Evolutionary conservation across 805 yeast species (phyloP).

Genomic region (Nakazawaea holstii): DNA sequence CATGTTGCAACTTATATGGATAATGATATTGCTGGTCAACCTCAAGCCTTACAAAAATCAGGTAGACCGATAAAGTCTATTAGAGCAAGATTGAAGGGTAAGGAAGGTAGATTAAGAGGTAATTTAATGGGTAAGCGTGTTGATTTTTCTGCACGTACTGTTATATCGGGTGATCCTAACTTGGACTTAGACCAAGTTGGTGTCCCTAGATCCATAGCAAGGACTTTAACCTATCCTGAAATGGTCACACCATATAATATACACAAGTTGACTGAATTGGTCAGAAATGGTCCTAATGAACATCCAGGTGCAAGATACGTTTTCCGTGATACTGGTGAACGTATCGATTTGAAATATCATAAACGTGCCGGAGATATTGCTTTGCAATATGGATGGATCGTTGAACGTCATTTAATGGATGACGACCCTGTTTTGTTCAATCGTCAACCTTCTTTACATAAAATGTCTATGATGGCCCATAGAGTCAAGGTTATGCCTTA

Average conservation of each 20-base stretch:
- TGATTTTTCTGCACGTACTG: slow-evolving; percentile 98
- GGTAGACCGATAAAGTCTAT: slow-evolving; percentile 98
- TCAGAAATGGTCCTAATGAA: slow-evolving; percentile 97
- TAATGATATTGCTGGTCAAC: slow-evolving; percentile 99
- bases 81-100: slow-evolving; percentile 99
- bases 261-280: slow-evolving; percentile 86
- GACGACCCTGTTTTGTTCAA: slow-evolving; percentile 96
- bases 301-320: slow-evolving; percentile 99
- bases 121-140: slow-evolving; percentile 99
- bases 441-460: slow-evolving; percentile 98
- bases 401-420: slow-evolving; percentile 96
- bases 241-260: slow-evolving; percentile 97
- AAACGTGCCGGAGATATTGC: slow-evolving; percentile 98
- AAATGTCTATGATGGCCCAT: slow-evolving; percentile 99
- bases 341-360: slow-evolving; percentile 94
- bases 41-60: slow-evolving; percentile 96
- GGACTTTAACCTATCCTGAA: slow-evolving; percentile 94
- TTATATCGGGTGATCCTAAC: slow-evolving; percentile 98
- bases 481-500: slow-evolving; percentile 98
- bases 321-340: slow-evolving; percentile 97
- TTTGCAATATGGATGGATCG: slow-evolving; percentile 98
- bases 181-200: slow-evolving; percentile 98
- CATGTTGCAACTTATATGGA: slow-evolving; percentile 99
- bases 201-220: slow-evolving; percentile 95
- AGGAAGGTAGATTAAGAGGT: slow-evolving; percentile 98